Evolutionary conservation across 345 rosid species (phyloP).

Genomic region (Psidium friedrichsthalianum): DNA sequence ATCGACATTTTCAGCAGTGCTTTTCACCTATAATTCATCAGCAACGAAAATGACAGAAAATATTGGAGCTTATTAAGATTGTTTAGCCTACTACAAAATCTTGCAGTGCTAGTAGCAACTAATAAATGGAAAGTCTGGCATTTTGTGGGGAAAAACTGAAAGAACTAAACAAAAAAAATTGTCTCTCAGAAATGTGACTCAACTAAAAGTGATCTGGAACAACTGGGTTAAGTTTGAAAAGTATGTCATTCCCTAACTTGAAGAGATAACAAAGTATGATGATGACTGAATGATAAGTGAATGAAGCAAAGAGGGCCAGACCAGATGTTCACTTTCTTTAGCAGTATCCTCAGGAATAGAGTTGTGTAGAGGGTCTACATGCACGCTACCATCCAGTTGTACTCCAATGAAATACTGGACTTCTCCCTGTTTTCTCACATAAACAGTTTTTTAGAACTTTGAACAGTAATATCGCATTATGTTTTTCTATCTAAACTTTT

Average conservation of each 20-base stretch:
- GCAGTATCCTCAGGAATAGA: constrained; percentile 56
- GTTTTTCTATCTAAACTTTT: neutral
- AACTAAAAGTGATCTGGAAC: neutral
- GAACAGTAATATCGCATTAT: neutral
- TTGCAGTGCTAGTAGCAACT: neutral
- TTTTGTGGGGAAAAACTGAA: neutral
- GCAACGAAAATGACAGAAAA: neutral
- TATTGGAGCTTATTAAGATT: neutral
- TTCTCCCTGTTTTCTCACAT: constrained; percentile 52
- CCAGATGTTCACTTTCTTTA: constrained; percentile 63
- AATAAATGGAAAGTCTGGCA: neutral
- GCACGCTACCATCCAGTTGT: constrained; percentile 88
- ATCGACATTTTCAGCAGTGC: constrained; percentile 79
- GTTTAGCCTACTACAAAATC: neutral
- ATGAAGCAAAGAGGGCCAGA: constrained; percentile 4
- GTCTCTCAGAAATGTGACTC: neutral
- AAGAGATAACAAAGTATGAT: neutral
- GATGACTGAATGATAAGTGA: neutral
- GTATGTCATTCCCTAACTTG: neutral
- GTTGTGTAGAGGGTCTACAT: constrained; percentile 72
- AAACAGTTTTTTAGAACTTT: neutral
- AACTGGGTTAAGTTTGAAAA: neutral
- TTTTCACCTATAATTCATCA: constrained; percentile 46
- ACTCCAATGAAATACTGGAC: constrained; percentile 97
- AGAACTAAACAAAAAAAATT: neutral